Evolutionary conservation across 208 protist species (phyloP).

Genomic region (Crithidia fasciculata): DNA sequence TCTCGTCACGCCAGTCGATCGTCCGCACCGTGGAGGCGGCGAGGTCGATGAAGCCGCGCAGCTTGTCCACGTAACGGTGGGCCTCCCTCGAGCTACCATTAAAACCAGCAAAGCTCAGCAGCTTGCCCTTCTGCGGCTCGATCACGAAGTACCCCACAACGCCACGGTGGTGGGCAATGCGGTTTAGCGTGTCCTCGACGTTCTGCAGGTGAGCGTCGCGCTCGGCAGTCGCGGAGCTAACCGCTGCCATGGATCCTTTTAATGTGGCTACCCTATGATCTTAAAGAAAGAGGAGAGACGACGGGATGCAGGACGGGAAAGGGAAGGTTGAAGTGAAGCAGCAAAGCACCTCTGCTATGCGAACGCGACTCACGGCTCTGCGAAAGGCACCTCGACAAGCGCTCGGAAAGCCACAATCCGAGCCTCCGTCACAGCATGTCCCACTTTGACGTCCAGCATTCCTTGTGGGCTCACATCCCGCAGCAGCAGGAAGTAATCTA

Average conservation of each 20-base stretch:
- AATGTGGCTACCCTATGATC: too few relatives aligned
- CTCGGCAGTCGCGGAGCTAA: slow-evolving; percentile 38
- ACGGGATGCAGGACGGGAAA: too few relatives aligned
- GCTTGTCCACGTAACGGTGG: slow-evolving; percentile 62
- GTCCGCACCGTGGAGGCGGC: slow-evolving; percentile 77
- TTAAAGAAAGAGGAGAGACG: too few relatives aligned
- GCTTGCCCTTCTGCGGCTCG: slow-evolving; percentile 56
- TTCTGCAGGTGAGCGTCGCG: slow-evolving; percentile 64
- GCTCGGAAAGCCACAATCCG: too few relatives aligned
- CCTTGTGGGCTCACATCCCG: too few relatives aligned
- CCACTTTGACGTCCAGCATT: too few relatives aligned
- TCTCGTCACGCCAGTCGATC: slow-evolving; percentile 76
- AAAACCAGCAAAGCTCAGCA: slow-evolving; percentile 76
- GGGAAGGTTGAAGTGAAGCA: too few relatives aligned
- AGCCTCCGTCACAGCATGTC: too few relatives aligned
- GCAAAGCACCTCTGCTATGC: too few relatives aligned
- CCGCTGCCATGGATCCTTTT: slow-evolving; percentile 23
- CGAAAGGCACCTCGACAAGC: too few relatives aligned
- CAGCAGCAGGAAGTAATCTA: too few relatives aligned
- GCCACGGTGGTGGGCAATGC: slow-evolving; percentile 76
- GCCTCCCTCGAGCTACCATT: slow-evolving; percentile 44
- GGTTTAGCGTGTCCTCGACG: slow-evolving; percentile 69
- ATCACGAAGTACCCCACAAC: slow-evolving; percentile 85
- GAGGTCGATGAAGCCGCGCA: slow-evolving; percentile 71
- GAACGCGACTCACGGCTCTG: too few relatives aligned